A percentile compares a stretch with the other conserved stretches of the same genome.
phyloP scores from a whole-genome alignment of 176 grass and related monocot species.

The Melocanna baccifera region DNA sequence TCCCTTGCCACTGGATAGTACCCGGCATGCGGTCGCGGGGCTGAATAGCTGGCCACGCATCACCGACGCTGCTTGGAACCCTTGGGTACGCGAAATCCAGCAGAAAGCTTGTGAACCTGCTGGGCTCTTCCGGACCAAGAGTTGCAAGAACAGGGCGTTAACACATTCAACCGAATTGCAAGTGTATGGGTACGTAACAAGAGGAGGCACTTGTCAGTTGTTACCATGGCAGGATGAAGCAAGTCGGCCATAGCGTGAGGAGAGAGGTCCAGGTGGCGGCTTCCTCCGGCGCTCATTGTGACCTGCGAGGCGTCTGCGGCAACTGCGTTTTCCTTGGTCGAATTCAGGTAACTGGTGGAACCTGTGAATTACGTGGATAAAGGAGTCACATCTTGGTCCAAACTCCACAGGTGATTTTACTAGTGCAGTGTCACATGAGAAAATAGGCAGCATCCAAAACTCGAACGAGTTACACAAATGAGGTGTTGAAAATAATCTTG shows the following conservation, averaged over 20 bases:
- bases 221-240: conserved; percentile 66
- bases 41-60: conserved; percentile 42
- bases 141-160: not conserved
- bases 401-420: not conserved
- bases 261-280: conserved; percentile 57
- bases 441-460: not conserved
- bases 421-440: not conserved
- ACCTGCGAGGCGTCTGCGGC: conserved; percentile 69
- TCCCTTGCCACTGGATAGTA: conserved; percentile 50
- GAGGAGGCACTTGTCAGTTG: not conserved
- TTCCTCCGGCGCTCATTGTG: conserved; percentile 80
- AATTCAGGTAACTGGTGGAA: conserved; percentile 88
- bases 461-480: not conserved
- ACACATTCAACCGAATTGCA: not conserved
- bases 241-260: conserved; percentile 56
- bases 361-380: conserved; percentile 34
- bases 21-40: conserved; percentile 33
- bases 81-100: conserved; percentile 83
- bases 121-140: conserved; percentile 46
- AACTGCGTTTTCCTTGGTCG: conserved; percentile 88
- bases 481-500: no score
- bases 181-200: not conserved
- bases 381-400: not conserved
- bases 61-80: conserved; percentile 49
- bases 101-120: conserved; percentile 75